phyloP scores from a whole-genome alignment of 345 rosid species.

The Eucalyptus fibrosa region DNA sequence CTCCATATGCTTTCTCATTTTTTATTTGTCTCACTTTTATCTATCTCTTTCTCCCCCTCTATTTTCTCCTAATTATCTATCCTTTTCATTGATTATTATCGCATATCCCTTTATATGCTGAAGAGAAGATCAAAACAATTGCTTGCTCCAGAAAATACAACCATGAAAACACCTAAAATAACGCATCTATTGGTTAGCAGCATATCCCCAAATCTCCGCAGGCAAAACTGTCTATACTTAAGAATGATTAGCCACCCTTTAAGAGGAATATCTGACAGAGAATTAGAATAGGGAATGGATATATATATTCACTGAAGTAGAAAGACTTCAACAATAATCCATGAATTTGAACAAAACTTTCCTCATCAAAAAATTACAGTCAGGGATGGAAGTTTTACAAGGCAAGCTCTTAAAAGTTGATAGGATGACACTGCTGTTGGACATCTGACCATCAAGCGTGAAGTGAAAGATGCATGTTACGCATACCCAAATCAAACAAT shows the following conservation, averaged over 20 bases:
- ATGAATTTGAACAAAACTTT: not conserved
- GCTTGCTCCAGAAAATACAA: not conserved
- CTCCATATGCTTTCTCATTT: not conserved
- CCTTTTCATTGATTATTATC: not conserved
- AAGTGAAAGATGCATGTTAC: not conserved
- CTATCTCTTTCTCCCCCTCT: not conserved
- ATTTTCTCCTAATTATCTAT: not conserved
- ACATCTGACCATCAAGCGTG: not conserved
- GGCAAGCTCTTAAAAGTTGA: not conserved
- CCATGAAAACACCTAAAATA: not conserved
- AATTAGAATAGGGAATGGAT: not conserved
- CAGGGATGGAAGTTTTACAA: not conserved
- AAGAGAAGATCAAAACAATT: not conserved
- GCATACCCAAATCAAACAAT: not conserved
- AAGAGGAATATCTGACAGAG: not conserved
- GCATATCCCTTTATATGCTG: not conserved
- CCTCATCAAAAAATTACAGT: not conserved
- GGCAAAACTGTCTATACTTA: not conserved
- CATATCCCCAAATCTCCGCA: not conserved
- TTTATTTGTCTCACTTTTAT: not conserved
- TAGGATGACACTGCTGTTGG: not conserved
- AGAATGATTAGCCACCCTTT: not conserved
- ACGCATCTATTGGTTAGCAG: accelerated
- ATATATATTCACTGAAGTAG: not conserved
- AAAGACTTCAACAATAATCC: not conserved